Conservation (phyloP, 148 eudicot genomes). For the Chenopodium formosanum region DNA sequence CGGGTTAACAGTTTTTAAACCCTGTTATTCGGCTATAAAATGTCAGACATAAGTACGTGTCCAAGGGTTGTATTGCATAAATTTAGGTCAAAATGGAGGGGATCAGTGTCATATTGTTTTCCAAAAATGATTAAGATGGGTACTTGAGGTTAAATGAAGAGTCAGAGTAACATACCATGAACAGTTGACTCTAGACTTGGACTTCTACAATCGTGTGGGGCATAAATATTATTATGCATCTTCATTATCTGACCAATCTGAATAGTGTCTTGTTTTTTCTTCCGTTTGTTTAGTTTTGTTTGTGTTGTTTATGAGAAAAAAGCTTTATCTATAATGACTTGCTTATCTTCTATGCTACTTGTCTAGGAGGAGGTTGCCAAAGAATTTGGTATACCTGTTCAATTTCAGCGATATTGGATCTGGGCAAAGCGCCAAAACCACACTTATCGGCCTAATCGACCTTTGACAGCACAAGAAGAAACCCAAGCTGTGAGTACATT, state of each 20-base stretch:
- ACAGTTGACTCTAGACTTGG: background rate
- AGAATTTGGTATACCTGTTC: conserved; percentile 75
- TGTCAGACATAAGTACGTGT: too few relatives aligned
- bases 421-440: conserved; percentile 91
- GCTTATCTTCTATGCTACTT: conserved; percentile 10
- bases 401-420: conserved; percentile 76
- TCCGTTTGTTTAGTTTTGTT: background rate
- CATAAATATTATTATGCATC: background rate
- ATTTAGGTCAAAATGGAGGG: too few relatives aligned
- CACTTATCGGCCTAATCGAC: conserved; percentile 78
- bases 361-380: conserved; percentile 85
- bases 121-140: too few relatives aligned
- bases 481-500: conserved; percentile 50
- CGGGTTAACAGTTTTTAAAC: background rate
- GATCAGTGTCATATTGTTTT: too few relatives aligned
- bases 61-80: too few relatives aligned
- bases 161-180: too few relatives aligned
- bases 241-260: background rate
- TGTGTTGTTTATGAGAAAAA: background rate
- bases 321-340: background rate
- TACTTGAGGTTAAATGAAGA: too few relatives aligned
- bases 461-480: conserved; percentile 65
- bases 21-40: too few relatives aligned
- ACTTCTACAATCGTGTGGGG: background rate
- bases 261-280: background rate